Conservation (phyloP, 1,284 basidiomycete genomes). For the Taiwanofungus camphoratus region DNA sequence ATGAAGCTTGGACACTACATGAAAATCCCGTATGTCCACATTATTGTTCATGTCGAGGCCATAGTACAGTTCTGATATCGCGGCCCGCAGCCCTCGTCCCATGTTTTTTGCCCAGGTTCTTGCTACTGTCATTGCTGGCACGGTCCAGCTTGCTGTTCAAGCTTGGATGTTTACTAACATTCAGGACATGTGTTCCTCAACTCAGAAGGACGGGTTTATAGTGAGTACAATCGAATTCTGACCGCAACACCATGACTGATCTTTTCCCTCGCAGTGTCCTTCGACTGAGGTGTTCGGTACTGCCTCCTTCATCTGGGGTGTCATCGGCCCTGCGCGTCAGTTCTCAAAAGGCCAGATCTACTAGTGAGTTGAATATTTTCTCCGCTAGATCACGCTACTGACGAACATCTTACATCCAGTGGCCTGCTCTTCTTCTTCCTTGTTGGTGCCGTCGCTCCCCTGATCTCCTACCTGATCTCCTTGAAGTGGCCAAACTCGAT, state of each 20-base stretch:
- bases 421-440: constrained; percentile 44
- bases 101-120: constrained; percentile 62
- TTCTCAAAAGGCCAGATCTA: constrained; percentile 38
- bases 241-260: too few species aligned
- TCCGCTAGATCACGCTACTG: not conserved
- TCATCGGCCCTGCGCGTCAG: constrained; percentile 35
- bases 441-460: constrained; percentile 37
- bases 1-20: constrained; percentile 74
- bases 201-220: constrained; percentile 39
- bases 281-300: constrained; percentile 30
- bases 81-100: constrained; percentile 28
- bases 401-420: constrained; percentile 37
- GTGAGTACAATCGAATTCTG: constrained; percentile 16
- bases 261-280: constrained; percentile 46
- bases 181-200: constrained; percentile 39
- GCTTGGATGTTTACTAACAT: constrained; percentile 63
- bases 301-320: constrained; percentile 32
- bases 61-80: too few species aligned
- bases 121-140: constrained; percentile 58
- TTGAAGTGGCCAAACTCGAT: constrained; percentile 39
- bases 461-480: constrained; percentile 32
- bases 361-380: constrained; percentile 17
- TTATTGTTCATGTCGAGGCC: not conserved
- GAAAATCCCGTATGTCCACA: constrained; percentile 43
- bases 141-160: constrained; percentile 62